phyloP scores from a whole-genome alignment of 2,329 filamentous ascomycete genomes.

The Pseudocercospora eumusae region DNA sequence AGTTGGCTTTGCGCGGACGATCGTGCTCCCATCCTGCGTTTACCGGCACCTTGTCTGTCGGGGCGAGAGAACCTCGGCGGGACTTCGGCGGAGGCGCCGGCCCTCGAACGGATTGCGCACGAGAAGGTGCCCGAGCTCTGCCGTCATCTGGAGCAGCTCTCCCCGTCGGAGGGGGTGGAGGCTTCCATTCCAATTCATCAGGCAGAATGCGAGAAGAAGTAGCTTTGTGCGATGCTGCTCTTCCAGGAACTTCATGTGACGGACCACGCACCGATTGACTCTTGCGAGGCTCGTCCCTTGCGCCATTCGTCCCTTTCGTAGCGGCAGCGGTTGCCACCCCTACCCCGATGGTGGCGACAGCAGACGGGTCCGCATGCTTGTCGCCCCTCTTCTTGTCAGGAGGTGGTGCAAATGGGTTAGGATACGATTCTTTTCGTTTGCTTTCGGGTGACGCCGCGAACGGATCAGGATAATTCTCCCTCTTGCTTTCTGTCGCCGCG shows the following conservation, averaged over 20 bases:
- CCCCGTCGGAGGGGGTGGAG: background rate
- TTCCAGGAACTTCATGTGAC: background rate
- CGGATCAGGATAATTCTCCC: conserved; percentile 8
- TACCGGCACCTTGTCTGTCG: background rate
- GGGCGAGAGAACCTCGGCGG: background rate
- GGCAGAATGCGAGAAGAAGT: conserved; percentile 1
- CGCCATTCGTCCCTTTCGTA: background rate
- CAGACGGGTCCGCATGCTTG: conserved; percentile 1
- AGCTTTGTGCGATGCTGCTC: background rate
- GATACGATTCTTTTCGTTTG: background rate
- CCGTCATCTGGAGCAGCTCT: background rate
- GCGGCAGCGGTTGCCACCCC: conserved; percentile 12
- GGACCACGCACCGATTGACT: background rate
- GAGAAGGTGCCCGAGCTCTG: background rate
- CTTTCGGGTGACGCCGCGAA: conserved; percentile 3
- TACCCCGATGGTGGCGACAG: conserved; percentile 2
- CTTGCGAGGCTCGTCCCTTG: background rate
- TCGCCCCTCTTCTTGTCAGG: background rate
- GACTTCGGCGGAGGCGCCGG: background rate
- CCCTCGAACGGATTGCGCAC: background rate
- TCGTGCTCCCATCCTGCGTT: background rate
- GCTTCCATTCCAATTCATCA: conserved; percentile 1
- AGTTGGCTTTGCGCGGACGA: conserved; percentile 1
- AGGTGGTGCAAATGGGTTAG: conserved; percentile 4
- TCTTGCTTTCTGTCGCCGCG: background rate